phyloP scores from a whole-genome alignment of 225 moss, liverwort and hornwort genomes.

The Bryoerythrophyllum caledonicum region DNA sequence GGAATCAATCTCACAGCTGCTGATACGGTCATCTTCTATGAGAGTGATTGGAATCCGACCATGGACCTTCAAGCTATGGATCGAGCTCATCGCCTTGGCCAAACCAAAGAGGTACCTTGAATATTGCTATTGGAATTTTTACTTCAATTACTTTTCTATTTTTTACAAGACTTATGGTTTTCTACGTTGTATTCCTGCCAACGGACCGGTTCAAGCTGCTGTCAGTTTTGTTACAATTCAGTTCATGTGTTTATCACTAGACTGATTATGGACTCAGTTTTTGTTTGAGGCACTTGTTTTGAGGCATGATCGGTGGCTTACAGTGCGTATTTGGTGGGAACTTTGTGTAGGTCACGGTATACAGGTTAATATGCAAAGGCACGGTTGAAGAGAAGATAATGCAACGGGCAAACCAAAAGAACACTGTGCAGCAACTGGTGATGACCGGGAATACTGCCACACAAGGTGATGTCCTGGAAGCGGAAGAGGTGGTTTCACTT shows the following conservation, averaged over 20 bases:
- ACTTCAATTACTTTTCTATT: not conserved
- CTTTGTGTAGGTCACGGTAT: slow-evolving; percentile 6
- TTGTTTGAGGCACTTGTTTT: not conserved
- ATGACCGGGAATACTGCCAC: slow-evolving; percentile 15
- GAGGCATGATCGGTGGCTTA: not conserved
- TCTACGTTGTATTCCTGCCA: too few species aligned
- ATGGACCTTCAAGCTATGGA: slow-evolving; percentile 26
- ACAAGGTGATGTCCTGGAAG: slow-evolving; percentile 18
- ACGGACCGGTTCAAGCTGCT: not conserved
- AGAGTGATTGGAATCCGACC: slow-evolving; percentile 23
- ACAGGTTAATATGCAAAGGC: slow-evolving; percentile 20
- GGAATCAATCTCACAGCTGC: slow-evolving; percentile 23
- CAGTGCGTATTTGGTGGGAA: not conserved
- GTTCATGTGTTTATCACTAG: not conserved
- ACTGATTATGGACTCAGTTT: too few species aligned
- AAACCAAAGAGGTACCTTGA: slow-evolving; percentile 13
- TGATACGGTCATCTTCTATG: slow-evolving; percentile 22
- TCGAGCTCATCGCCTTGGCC: slow-evolving; percentile 22
- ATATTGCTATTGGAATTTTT: not conserved
- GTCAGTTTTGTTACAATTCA: too few species aligned
- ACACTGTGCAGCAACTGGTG: slow-evolving; percentile 23
- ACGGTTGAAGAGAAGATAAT: slow-evolving; percentile 25
- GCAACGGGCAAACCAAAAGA: slow-evolving; percentile 23
- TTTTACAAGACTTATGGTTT: not conserved
- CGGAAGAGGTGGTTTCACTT: slow-evolving; percentile 22